phyloP scores from a whole-genome alignment of 2,329 filamentous ascomycete species.

The Didymella segeticola region DNA sequence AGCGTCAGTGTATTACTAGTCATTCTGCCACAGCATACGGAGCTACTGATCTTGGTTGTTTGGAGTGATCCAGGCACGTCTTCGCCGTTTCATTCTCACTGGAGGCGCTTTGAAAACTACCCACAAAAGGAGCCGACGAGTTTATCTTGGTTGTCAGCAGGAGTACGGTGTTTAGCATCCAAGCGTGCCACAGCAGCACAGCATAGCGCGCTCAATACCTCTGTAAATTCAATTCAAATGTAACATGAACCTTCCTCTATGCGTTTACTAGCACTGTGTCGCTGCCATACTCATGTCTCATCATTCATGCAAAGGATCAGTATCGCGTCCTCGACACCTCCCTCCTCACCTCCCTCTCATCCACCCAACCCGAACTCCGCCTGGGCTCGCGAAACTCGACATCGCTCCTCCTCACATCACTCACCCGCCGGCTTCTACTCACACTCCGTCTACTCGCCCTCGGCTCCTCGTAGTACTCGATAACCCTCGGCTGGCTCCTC shows the following conservation, averaged over 20 bases:
- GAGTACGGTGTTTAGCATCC: constrained; percentile 20
- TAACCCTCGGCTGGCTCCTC: constrained; percentile 28
- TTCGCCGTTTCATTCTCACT: background rate
- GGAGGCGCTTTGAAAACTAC: constrained; percentile 9
- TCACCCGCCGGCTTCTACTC: constrained; percentile 30
- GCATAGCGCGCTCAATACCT: constrained; percentile 17
- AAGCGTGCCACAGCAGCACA: constrained; percentile 3
- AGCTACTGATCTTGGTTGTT: background rate
- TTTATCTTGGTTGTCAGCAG: constrained; percentile 10
- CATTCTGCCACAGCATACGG: constrained; percentile 5
- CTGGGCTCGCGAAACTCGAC: constrained; percentile 28
- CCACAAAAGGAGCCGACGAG: constrained; percentile 7
- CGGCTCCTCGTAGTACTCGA: constrained; percentile 41
- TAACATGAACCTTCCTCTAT: background rate
- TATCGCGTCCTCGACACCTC: constrained; percentile 42
- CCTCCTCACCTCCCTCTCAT: constrained; percentile 35
- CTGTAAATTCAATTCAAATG: constrained; percentile 12
- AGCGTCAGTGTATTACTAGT: constrained; percentile 18
- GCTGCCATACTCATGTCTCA: background rate
- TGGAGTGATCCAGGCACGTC: background rate
- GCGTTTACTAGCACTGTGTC: background rate
- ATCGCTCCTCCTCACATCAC: constrained; percentile 11
- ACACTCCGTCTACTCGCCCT: constrained; percentile 36
- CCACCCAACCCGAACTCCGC: constrained; percentile 32
- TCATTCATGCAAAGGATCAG: constrained; percentile 5